Evolutionary conservation across 495 filamentous ascomycete genomes (phyloP).

Genomic region (Acidiella bohemica): DNA sequence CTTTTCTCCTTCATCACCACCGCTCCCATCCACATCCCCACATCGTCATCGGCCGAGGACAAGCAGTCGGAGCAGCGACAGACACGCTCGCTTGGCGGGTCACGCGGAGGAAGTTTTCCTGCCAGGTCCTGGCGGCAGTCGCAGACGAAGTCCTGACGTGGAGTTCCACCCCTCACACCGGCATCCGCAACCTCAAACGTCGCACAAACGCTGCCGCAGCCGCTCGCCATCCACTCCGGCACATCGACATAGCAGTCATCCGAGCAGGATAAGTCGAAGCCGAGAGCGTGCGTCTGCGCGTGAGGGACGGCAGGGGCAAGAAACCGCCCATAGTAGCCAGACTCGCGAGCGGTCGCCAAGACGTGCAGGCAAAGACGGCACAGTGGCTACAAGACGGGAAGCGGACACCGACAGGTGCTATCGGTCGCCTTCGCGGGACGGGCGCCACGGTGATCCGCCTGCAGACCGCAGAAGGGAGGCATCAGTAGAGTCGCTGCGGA

Average conservation of each 20-base stretch:
- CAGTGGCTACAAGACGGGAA: not conserved
- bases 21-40: constrained; percentile 13
- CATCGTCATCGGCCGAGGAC: constrained; percentile 14
- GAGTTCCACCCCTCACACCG: constrained; percentile 15
- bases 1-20: constrained; percentile 10
- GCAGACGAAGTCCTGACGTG: constrained; percentile 23
- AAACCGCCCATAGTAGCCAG: too few species aligned
- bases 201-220: constrained; percentile 24
- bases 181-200: constrained; percentile 19
- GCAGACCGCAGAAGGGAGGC: too few species aligned
- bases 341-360: constrained; percentile 7
- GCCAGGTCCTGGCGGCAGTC: too few species aligned
- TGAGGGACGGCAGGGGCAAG: too few species aligned
- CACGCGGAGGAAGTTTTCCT: too few species aligned
- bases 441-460: constrained; percentile 19
- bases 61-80: constrained; percentile 19
- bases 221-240: constrained; percentile 19
- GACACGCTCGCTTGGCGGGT: too few species aligned
- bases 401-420: constrained; percentile 1
- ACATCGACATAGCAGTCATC: constrained; percentile 16
- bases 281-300: too few species aligned
- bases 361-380: constrained; percentile 1
- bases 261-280: constrained; percentile 23
- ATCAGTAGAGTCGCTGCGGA: too few species aligned
- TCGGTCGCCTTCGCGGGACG: constrained; percentile 24